phyloP scores from a whole-genome alignment of 495 filamentous ascomycete species.

The Thermothielavioides terrestris region DNA sequence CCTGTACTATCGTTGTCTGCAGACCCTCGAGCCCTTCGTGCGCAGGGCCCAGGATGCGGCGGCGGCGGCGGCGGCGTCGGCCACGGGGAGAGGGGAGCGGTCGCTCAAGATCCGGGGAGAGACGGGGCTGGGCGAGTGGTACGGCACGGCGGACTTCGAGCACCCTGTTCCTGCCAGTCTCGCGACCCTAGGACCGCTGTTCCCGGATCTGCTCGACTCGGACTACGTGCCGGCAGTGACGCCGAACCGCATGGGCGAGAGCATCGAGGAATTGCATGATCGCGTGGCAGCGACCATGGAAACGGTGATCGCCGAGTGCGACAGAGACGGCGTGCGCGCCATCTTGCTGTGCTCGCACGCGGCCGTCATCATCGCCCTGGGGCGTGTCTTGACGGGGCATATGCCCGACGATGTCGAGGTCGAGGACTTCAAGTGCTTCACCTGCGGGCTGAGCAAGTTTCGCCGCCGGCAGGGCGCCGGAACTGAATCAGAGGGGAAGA shows the following conservation, averaged over 20 bases:
- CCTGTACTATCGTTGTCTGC: conserved; percentile 87
- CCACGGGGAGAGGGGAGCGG: not conserved
- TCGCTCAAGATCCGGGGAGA: conserved; percentile 51
- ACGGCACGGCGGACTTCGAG: conserved; percentile 66
- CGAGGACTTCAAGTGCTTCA: conserved; percentile 83
- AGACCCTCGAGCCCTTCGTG: conserved; percentile 70
- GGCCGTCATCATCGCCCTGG: conserved; percentile 76
- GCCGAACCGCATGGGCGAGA: conserved; percentile 66
- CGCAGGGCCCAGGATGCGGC: conserved; percentile 38
- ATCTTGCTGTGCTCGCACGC: conserved; percentile 87
- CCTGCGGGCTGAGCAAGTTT: conserved; percentile 63
- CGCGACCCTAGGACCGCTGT: conserved; percentile 50
- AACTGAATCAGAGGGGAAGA: not conserved
- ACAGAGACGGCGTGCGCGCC: conserved; percentile 52
- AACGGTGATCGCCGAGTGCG: conserved; percentile 61
- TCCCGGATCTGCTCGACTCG: conserved; percentile 49
- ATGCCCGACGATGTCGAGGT: conserved; percentile 59
- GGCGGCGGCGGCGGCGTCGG: conserved; percentile 4
- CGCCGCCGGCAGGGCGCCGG: conserved; percentile 15
- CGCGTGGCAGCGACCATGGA: conserved; percentile 63
- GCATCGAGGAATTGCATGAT: conserved; percentile 67
- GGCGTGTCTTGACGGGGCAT: conserved; percentile 63
- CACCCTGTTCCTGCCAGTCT: conserved; percentile 69
- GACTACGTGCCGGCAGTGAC: conserved; percentile 50
- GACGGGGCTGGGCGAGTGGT: conserved; percentile 85